A percentile compares a stretch with the other conserved stretches of the same genome.
These are phyloP conservation scores for Termitomyces bulborhizus DNA, from an alignment of 768 basidiomycete species.

Conservation along the genomic window DNA sequence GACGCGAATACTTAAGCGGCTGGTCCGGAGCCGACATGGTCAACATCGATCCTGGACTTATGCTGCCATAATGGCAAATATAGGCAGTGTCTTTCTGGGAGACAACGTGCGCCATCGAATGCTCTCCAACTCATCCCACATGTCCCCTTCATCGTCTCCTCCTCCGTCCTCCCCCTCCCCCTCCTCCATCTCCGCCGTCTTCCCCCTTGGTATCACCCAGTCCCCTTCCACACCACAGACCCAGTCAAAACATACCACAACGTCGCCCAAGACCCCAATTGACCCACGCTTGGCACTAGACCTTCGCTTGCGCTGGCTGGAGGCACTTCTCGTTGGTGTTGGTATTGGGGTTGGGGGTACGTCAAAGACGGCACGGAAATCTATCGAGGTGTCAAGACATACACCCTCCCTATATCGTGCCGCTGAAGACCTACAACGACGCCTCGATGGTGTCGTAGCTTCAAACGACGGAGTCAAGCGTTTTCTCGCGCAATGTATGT, in stretches of 20 bases:
- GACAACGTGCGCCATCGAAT: conserved; percentile 65
- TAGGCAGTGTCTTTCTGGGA: conserved; percentile 80
- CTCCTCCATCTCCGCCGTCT: conserved; percentile 28
- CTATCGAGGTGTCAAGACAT: conserved; percentile 29
- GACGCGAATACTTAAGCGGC: too few species aligned
- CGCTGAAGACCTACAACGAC: conserved; percentile 54
- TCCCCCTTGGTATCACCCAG: conserved; percentile 15
- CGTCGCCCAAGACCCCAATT: conserved; percentile 30
- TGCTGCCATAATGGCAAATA: conserved; percentile 23
- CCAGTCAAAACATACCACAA: not conserved
- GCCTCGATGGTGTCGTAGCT: conserved; percentile 52
- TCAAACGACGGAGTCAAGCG: conserved; percentile 65
- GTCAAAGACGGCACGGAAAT: conserved; percentile 21
- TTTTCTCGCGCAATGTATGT: conserved; percentile 71
- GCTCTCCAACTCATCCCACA: conserved; percentile 28
- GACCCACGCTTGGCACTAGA: conserved; percentile 67
- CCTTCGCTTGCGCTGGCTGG: conserved; percentile 73
- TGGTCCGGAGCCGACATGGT: too few species aligned
- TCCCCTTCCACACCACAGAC: conserved; percentile 8
- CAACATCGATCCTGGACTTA: too few species aligned
- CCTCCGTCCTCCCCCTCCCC: conserved; percentile 27
- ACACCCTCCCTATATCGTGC: conserved; percentile 49
- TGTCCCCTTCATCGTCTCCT: conserved; percentile 29
- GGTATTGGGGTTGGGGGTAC: not conserved
- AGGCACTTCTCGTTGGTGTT: conserved; percentile 67